phyloP scores from a whole-genome alignment of 2,329 filamentous ascomycete genomes.

The Trichoderma atroviride region DNA sequence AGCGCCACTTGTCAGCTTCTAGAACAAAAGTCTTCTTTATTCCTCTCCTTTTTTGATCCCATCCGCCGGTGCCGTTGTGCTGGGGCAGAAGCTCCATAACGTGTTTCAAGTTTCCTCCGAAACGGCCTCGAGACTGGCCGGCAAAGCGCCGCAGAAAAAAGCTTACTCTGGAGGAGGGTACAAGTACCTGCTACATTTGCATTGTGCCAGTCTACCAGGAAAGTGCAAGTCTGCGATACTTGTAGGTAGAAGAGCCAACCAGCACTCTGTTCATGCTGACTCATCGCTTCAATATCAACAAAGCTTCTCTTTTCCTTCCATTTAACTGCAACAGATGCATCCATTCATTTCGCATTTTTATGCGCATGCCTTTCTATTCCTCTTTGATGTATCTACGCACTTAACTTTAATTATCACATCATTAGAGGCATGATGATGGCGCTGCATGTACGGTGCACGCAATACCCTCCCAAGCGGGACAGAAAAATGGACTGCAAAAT shows the following conservation, averaged over 20 bases:
- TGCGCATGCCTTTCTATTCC: background rate
- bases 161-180: background rate
- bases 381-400: background rate
- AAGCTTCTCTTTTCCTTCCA: no score
- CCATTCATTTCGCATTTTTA: background rate
- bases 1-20: slow-evolving; percentile 1
- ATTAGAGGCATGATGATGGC: background rate
- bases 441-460: background rate
- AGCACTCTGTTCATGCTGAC: background rate
- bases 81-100: background rate
- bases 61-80: background rate
- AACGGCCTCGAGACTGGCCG: background rate
- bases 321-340: background rate
- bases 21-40: background rate
- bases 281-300: background rate
- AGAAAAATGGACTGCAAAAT: no score
- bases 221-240: background rate
- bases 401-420: no score
- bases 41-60: background rate
- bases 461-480: background rate
- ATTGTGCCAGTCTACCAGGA: background rate
- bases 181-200: background rate
- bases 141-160: background rate
- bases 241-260: background rate
- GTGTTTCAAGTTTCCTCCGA: background rate